A percentile compares a stretch with the other conserved stretches of the same genome.
These are phyloP conservation scores for Canariomyces notabilis DNA, from an alignment of 2,329 filamentous ascomycete species.

Conservation along the genomic window DNA sequence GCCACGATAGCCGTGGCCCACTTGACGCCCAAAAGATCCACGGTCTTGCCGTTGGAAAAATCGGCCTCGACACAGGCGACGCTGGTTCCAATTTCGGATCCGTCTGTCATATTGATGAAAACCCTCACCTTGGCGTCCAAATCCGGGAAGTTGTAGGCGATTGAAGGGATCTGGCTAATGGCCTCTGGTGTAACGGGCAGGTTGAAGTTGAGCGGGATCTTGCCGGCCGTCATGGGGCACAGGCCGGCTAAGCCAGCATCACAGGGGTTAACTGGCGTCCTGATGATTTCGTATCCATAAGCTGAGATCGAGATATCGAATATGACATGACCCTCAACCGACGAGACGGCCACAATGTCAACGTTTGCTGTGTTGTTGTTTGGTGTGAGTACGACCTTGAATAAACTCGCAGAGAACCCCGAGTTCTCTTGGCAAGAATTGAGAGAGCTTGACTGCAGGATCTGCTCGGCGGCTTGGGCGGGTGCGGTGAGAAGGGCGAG, in stretches of 20 bases:
- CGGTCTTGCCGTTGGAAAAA: constrained; percentile 87
- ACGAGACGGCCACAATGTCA: constrained; percentile 74
- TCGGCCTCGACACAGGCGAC: constrained; percentile 84
- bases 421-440: constrained; percentile 81
- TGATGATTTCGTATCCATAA: constrained; percentile 73
- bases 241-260: constrained; percentile 63
- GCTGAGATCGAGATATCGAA: constrained; percentile 73
- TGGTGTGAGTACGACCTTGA: constrained; percentile 78
- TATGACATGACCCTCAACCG: constrained; percentile 74
- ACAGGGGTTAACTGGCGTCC: constrained; percentile 70
- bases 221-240: constrained; percentile 85
- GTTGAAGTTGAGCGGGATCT: constrained; percentile 72
- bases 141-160: constrained; percentile 86
- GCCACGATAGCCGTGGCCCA: constrained; percentile 88
- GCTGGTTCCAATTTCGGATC: constrained; percentile 45
- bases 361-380: constrained; percentile 67
- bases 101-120: constrained; percentile 67
- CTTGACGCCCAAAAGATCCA: constrained; percentile 80
- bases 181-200: constrained; percentile 53
- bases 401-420: constrained; percentile 79
- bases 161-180: constrained; percentile 65
- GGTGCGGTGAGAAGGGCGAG: constrained; percentile 42
- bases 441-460: constrained; percentile 77
- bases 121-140: constrained; percentile 81
- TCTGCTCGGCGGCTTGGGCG: constrained; percentile 42